Percentiles rank a stretch among this genome's conserved stretches.
These are phyloP conservation scores for Castanea sativa DNA, from an alignment of 306 rosid species.

Conservation along the genomic window DNA sequence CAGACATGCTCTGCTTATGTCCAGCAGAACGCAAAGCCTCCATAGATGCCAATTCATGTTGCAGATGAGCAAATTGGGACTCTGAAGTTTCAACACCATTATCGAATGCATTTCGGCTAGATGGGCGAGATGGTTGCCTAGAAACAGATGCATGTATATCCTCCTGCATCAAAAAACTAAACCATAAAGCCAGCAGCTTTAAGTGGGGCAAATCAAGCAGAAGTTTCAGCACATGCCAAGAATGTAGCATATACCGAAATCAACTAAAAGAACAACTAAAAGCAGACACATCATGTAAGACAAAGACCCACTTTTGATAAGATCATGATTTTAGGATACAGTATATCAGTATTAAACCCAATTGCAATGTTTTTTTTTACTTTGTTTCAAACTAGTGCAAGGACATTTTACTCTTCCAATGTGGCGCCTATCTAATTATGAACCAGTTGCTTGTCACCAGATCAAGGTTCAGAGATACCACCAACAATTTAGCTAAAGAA, in stretches of 20 bases:
- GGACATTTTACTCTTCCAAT: background rate
- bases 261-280: background rate
- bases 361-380: background rate
- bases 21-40: conserved; percentile 49
- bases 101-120: conserved; percentile 84
- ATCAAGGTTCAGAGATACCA: background rate
- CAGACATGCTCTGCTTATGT: conserved; percentile 63
- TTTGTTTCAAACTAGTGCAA: background rate
- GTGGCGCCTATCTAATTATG: background rate
- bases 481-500: background rate
- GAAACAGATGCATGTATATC: conserved; percentile 57
- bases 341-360: background rate
- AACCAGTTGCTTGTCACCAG: background rate
- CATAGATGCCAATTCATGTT: conserved; percentile 47
- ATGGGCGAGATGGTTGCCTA: conserved; percentile 77
- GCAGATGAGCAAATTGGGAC: conserved; percentile 51
- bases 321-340: background rate
- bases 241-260: background rate
- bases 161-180: conserved; percentile 52
- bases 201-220: background rate
- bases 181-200: conserved; percentile 8
- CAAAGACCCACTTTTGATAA: background rate
- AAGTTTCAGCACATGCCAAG: background rate
- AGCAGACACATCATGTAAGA: background rate
- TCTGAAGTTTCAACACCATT: conserved; percentile 60